A percentile compares a stretch with the other conserved stretches of the same genome.
Evolutionary conservation across 345 rosid species (phyloP).

Genomic region (Aegle marmelos): DNA sequence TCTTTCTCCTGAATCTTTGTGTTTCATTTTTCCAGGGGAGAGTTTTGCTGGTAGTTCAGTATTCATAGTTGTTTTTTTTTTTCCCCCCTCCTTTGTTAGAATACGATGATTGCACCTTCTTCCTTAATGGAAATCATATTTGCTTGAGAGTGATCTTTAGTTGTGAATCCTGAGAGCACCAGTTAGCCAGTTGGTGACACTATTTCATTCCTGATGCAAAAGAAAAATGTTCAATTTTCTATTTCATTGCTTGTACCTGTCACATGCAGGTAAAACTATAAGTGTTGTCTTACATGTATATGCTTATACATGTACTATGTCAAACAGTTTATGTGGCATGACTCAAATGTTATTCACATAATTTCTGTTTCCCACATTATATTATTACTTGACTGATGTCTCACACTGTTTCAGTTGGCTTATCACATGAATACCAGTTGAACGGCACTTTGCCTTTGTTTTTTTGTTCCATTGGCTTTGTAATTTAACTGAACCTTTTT

Average conservation of each 20-base stretch:
- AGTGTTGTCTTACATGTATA: background rate
- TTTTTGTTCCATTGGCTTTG: background rate
- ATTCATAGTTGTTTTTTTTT: background rate
- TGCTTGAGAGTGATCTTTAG: background rate
- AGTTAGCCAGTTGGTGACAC: background rate
- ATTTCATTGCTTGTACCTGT: background rate
- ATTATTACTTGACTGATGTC: background rate
- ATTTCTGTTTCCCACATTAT: background rate
- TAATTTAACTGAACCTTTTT: constrained; percentile 17
- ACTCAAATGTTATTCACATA: too few relatives aligned
- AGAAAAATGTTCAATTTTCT: background rate
- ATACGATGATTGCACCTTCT: background rate
- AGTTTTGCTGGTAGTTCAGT: background rate
- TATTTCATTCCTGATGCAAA: background rate
- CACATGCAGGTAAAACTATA: background rate
- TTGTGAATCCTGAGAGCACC: background rate
- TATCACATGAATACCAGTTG: background rate
- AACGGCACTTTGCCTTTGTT: background rate
- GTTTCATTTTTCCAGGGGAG: constrained; percentile 2
- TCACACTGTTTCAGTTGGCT: background rate
- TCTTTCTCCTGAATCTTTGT: constrained; percentile 5
- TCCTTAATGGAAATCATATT: background rate
- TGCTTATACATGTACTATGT: background rate
- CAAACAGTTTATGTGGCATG: background rate
- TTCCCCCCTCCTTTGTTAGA: background rate